These are phyloP conservation scores for Cyclotella sp. DNA, from an alignment of 108 stramenopile species.

Conservation along the genomic window DNA sequence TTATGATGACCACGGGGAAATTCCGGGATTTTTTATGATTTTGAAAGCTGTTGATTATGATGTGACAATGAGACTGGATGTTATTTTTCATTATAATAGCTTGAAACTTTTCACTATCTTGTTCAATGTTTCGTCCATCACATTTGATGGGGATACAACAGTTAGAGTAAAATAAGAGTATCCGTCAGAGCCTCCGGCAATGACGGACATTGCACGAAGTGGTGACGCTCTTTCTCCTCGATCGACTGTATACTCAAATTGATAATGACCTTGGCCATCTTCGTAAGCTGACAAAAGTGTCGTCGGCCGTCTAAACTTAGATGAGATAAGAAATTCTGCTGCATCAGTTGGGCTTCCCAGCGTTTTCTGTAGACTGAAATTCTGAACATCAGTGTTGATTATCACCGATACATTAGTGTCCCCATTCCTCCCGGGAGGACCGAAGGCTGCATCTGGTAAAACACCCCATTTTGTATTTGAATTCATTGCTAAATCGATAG, in stretches of 20 bases:
- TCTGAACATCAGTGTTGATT: slow-evolving; percentile 43
- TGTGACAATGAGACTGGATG: not conserved
- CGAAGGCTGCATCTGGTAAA: slow-evolving; percentile 72
- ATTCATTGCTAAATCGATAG: slow-evolving; percentile 69
- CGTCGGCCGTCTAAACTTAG: slow-evolving; percentile 64
- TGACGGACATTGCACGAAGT: slow-evolving; percentile 71
- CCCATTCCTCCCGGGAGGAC: slow-evolving; percentile 72
- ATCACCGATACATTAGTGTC: slow-evolving; percentile 83
- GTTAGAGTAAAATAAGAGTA: slow-evolving; percentile 63
- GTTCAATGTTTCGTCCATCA: slow-evolving; percentile 54
- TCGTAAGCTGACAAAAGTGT: slow-evolving; percentile 60
- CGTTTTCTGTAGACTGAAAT: slow-evolving; percentile 61
- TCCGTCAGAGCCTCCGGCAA: slow-evolving; percentile 47
- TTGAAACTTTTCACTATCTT: slow-evolving; percentile 75
- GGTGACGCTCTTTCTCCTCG: slow-evolving; percentile 61
- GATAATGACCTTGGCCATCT: slow-evolving; percentile 53
- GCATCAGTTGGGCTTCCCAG: slow-evolving; percentile 64
- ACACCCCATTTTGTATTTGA: not conserved
- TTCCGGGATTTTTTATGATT: no score
- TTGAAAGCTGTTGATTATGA: no score
- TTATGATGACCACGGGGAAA: no score
- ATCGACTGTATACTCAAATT: slow-evolving; percentile 80
- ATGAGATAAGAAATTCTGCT: slow-evolving; percentile 58
- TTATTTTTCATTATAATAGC: slow-evolving; percentile 5
- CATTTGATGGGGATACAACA: slow-evolving; percentile 63